These are phyloP conservation scores for Myxozyma nipponensis DNA, from an alignment of 805 yeast genomes.

Conservation along the genomic window DNA sequence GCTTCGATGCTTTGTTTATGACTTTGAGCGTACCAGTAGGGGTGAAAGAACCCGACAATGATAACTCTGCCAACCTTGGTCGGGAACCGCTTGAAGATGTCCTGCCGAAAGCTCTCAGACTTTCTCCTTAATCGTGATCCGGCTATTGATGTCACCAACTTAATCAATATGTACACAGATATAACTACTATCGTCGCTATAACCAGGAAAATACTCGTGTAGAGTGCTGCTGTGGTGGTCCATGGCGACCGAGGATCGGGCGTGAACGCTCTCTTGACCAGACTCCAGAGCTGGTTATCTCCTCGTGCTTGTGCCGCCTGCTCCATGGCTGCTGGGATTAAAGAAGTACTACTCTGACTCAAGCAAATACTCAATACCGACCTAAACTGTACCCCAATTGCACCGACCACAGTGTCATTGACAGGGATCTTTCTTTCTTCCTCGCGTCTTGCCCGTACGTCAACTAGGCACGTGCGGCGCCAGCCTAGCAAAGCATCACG, in stretches of 20 bases:
- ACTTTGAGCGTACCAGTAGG: conserved; percentile 44
- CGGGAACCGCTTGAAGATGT: conserved; percentile 1
- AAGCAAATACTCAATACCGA: too few species aligned
- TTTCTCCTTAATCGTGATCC: conserved; percentile 14
- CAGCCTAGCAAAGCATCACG: too few species aligned
- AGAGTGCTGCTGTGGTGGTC: conserved; percentile 5
- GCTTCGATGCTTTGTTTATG: too few species aligned
- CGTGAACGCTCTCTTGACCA: not conserved
- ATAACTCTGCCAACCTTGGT: conserved; percentile 23
- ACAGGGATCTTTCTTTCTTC: too few species aligned
- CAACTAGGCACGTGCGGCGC: too few species aligned
- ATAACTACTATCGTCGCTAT: conserved; percentile 8
- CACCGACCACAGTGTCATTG: too few species aligned
- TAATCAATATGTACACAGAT: conserved; percentile 5
- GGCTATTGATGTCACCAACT: conserved; percentile 6
- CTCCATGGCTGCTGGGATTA: too few species aligned
- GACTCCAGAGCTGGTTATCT: too few species aligned
- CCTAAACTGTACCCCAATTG: too few species aligned
- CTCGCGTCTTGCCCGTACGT: too few species aligned
- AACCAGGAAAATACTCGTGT: conserved; percentile 14
- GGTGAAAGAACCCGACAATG: conserved; percentile 87
- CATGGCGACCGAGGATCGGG: not conserved
- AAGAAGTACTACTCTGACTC: too few species aligned
- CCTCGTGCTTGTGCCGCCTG: too few species aligned
- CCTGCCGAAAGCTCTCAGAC: conserved; percentile 7